Evolutionary conservation across 805 yeast species (phyloP).

Genomic region (Myxozyma sirexii): DNA sequence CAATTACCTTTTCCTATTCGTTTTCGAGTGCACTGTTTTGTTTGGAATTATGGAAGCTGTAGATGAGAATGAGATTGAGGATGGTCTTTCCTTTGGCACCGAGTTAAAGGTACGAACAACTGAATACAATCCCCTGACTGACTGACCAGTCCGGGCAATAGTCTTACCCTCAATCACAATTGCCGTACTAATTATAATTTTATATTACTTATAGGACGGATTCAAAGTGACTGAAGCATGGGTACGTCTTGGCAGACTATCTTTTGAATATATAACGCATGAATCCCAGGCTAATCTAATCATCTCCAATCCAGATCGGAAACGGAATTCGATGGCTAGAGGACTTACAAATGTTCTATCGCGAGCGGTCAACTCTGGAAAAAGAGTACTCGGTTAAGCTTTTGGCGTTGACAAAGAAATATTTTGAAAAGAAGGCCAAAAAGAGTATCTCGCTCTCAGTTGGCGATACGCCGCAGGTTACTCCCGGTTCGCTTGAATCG

Average conservation of each 20-base stretch:
- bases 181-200: background rate
- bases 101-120: conserved; percentile 39
- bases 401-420: conserved; percentile 63
- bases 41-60: conserved; percentile 19
- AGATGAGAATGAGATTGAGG: conserved; percentile 24
- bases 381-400: conserved; percentile 77
- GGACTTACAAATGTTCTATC: conserved; percentile 81
- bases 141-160: too few species aligned
- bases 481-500: conserved; percentile 89
- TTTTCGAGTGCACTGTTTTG: background rate
- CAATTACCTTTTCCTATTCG: background rate
- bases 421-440: conserved; percentile 75
- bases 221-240: conserved; percentile 77
- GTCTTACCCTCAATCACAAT: background rate
- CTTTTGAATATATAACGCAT: too few species aligned
- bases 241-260: conserved; percentile 52
- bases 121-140: too few species aligned
- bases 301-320: conserved; percentile 38
- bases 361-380: conserved; percentile 80
- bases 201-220: conserved; percentile 57
- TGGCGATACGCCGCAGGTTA: conserved; percentile 85
- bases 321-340: conserved; percentile 73
- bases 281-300: too few species aligned
- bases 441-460: conserved; percentile 70
- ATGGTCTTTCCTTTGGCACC: conserved; percentile 39